Percentiles rank a stretch among this genome's conserved stretches.
Evolutionary conservation across 2,329 filamentous ascomycete species (phyloP).

Genomic region (Colletotrichum kahawae): DNA sequence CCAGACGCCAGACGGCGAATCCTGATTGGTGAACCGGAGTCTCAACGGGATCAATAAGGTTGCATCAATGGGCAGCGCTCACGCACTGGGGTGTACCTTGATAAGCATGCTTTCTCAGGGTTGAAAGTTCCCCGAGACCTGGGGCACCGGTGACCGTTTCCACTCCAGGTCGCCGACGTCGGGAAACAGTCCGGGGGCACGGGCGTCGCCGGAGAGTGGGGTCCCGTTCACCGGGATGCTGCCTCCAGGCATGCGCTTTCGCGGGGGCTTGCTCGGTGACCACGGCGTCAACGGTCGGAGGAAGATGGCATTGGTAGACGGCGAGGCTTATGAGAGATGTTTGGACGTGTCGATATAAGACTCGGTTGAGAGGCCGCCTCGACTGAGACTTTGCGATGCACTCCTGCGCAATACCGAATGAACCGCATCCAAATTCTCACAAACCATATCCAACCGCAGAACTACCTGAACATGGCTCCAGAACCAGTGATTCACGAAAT

Average conservation of each 20-base stretch:
- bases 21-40: not conserved
- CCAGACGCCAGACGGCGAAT: not conserved
- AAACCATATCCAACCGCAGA: not conserved
- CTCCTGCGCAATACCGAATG: not conserved
- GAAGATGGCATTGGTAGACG: not conserved
- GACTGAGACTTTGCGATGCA: not conserved
- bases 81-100: not conserved
- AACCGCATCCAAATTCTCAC: not conserved
- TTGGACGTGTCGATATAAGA: not conserved
- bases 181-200: constrained; percentile 3
- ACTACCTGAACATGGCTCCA: not conserved
- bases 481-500: constrained; percentile 38
- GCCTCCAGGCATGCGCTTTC: not conserved
- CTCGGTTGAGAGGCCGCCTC: not conserved
- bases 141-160: not conserved
- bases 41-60: not conserved
- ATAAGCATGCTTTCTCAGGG: not conserved
- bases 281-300: not conserved
- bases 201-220: constrained; percentile 7
- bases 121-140: not conserved
- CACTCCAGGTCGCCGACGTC: constrained; percentile 12
- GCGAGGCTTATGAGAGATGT: not conserved
- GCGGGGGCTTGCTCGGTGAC: not conserved
- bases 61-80: not conserved
- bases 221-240: not conserved